Evolutionary conservation across 352 stramenopile species (phyloP), one percentile per base, ranked within the genome.

Genomic region (Globisporangium splendens): DNA sequence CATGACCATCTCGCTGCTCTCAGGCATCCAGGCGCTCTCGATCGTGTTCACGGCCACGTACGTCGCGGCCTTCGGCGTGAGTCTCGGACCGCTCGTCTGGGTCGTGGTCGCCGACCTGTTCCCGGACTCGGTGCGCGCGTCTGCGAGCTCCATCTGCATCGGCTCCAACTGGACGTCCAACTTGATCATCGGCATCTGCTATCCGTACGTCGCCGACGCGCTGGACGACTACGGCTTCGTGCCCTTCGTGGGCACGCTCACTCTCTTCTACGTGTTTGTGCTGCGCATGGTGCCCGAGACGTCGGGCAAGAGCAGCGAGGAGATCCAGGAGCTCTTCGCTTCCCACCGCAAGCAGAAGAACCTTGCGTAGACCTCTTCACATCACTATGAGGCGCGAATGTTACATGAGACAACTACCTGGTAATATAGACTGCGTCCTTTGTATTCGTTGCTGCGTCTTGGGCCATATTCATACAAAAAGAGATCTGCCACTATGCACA

Each of bases 1-100:
- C n/a, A 77, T 90, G 58, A 85, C 75, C 3, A 15, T 90, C 20
- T 68, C 77, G 48, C 62, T 79, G 10, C 42, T 63, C 11, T 49
- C 49, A 17, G 53, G 69, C 14, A 22, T 64, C 4, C 51, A 63
- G 17, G 58, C 46, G 51, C 38, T 86, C 38, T 69, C 76, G 0
- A 77, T 83, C 60, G 54, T 86, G 42, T 87, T 88, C 59, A 87
- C 79, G 55, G 56, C 73, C 12, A 68, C 70, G 17, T 84, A 83
- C 43, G 73, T 92, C 35, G 79, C 72, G 22, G 77, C 72, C 7
- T 88, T 86, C 46, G 82, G 75, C 55, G 71, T 84, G 55, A 86
- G 81, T 44, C 65, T 91, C 31, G 81, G 79, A 4, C 84, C 84
- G 35, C 66, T 89, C 31, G 65, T 86, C 20, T 91, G 77, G 68